A percentile compares a stretch with the other conserved stretches of the same genome.
Conservation (phyloP, 1,139 yeast genomes). For the Suhomyces panamericanus region DNA sequence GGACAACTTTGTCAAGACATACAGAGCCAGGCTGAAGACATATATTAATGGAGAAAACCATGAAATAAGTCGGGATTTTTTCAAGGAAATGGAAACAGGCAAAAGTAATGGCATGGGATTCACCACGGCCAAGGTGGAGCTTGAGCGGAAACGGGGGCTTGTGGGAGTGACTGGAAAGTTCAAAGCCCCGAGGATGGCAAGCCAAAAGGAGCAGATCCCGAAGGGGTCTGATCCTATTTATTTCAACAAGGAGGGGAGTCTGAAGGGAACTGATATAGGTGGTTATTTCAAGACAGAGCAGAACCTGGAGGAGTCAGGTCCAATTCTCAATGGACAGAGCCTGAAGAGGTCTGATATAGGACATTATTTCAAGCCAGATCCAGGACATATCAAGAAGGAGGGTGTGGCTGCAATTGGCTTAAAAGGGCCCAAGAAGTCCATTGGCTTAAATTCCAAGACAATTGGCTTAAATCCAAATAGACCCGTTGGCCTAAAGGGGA, state of each 20-base stretch:
- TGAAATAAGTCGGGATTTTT: neutral
- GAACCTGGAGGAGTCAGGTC: too few relatives aligned
- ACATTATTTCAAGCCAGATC: too few relatives aligned
- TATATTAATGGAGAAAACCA: slow-evolving; percentile 18
- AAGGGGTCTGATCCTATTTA: neutral
- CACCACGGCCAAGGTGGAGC: slow-evolving; percentile 15
- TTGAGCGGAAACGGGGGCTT: slow-evolving; percentile 4
- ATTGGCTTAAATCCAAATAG: too few relatives aligned
- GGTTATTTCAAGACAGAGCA: too few relatives aligned
- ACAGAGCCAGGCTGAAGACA: slow-evolving; percentile 12
- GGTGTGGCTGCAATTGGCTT: too few relatives aligned
- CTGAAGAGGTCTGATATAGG: too few relatives aligned
- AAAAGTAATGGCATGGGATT: slow-evolving; percentile 11
- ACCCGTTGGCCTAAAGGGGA: too few relatives aligned
- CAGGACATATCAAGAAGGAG: too few relatives aligned
- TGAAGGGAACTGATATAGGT: too few relatives aligned
- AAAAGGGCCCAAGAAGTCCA: too few relatives aligned
- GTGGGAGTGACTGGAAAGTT: neutral
- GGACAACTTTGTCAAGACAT: slow-evolving; percentile 12
- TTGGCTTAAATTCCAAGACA: too few relatives aligned
- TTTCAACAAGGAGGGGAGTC: neutral
- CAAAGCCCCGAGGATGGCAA: slow-evolving; percentile 10
- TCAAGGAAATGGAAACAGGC: slow-evolving; percentile 5
- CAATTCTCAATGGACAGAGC: too few relatives aligned
- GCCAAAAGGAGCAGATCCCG: neutral